phyloP scores from a whole-genome alignment of 1,284 basidiomycete genomes.

The Leccinum holopus region DNA sequence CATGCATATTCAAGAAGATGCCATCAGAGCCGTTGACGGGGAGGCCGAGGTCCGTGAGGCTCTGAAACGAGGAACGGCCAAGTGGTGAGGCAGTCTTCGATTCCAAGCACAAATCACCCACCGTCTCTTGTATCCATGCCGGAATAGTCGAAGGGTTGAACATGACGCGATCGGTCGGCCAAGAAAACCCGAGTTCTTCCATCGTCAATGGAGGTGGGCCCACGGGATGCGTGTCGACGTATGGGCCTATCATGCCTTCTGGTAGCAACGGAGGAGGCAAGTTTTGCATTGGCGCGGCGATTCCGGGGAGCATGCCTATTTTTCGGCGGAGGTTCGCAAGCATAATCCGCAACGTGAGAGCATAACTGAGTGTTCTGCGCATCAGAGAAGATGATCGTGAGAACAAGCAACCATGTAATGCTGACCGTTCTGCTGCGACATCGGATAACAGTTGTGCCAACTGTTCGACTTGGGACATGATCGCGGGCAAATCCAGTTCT shows the following conservation, averaged over 20 bases:
- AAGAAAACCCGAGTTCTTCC: slow-evolving; percentile 79
- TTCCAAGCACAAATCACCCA: slow-evolving; percentile 29
- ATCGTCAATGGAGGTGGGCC: slow-evolving; percentile 67
- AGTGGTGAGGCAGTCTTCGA: slow-evolving; percentile 7
- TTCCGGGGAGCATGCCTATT: slow-evolving; percentile 65
- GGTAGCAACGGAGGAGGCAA: slow-evolving; percentile 50
- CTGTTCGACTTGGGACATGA: slow-evolving; percentile 80
- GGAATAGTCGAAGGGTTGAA: slow-evolving; percentile 80
- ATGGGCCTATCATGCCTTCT: slow-evolving; percentile 55
- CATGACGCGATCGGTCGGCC: slow-evolving; percentile 70
- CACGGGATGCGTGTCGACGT: slow-evolving; percentile 48
- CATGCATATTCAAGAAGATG: slow-evolving; percentile 77
- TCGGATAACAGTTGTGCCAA: slow-evolving; percentile 80
- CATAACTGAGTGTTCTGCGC: slow-evolving; percentile 55
- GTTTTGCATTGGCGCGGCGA: slow-evolving; percentile 47
- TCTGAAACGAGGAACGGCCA: slow-evolving; percentile 44
- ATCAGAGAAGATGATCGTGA: slow-evolving; percentile 11
- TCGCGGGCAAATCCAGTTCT: slow-evolving; percentile 73
- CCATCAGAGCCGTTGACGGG: slow-evolving; percentile 89
- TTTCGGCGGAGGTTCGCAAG: slow-evolving; percentile 85
- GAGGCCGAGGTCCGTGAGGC: slow-evolving; percentile 80
- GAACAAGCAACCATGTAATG: slow-evolving; percentile 4
- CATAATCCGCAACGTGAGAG: slow-evolving; percentile 87
- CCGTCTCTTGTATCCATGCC: slow-evolving; percentile 80
- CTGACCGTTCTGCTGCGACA: slow-evolving; percentile 80